Percentiles rank a stretch among this genome's conserved stretches.
Conservation (phyloP, 2,329 filamentous ascomycete species). For the Aspergillus pseudoviridinutans region DNA sequence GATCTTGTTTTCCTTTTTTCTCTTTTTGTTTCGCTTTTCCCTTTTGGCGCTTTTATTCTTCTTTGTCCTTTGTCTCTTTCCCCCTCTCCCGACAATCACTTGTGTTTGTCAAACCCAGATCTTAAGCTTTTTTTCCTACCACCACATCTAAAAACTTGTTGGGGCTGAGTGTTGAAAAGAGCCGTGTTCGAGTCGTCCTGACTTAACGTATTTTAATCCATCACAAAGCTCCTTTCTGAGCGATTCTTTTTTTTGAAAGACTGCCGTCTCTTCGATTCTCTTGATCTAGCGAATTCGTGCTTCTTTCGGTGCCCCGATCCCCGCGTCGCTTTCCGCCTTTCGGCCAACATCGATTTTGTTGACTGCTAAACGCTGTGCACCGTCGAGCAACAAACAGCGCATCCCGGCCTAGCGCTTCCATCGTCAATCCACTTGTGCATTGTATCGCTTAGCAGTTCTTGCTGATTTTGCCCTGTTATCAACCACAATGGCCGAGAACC, state of each 20-base stretch:
- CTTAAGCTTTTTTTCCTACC: constrained; percentile 4
- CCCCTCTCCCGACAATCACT: not conserved
- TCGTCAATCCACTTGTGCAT: constrained; percentile 19
- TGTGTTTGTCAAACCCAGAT: constrained; percentile 2
- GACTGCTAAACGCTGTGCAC: constrained; percentile 25
- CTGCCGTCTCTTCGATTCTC: not conserved
- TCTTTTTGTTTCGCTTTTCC: constrained; percentile 15
- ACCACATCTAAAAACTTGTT: constrained; percentile 6
- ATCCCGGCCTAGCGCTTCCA: constrained; percentile 10
- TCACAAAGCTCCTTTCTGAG: constrained; percentile 8
- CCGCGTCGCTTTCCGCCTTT: constrained; percentile 24
- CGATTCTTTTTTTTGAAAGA: not conserved
- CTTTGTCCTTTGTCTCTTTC: constrained; percentile 4
- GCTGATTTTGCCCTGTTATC: constrained; percentile 17
- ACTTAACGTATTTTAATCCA: constrained; percentile 15
- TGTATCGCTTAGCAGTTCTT: constrained; percentile 17
- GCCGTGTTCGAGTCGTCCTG: constrained; percentile 15
- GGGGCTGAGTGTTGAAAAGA: constrained; percentile 10
- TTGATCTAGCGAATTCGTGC: constrained; percentile 5
- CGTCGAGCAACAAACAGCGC: constrained; percentile 17
- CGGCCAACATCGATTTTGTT: constrained; percentile 18
- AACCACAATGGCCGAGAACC: constrained; percentile 71
- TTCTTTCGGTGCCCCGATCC: constrained; percentile 17
- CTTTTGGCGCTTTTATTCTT: constrained; percentile 5
- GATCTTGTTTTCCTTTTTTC: constrained; percentile 5